Base-by-base conservation (phyloP, 345 rosid species). In the Alliaria petiolata region DNA sequence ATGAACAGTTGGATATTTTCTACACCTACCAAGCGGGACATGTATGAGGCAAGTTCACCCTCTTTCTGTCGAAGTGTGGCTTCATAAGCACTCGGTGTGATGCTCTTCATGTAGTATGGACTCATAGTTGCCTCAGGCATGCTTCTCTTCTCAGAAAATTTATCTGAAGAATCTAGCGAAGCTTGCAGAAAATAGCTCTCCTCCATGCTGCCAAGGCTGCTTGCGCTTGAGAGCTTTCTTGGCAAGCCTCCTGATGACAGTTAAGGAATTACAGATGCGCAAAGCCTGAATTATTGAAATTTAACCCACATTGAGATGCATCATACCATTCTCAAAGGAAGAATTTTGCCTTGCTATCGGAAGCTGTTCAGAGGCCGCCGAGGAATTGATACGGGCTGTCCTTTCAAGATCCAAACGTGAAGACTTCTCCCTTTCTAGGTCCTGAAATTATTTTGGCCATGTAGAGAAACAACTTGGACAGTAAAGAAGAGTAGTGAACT, bases 11-110 rank as follows among this genome's bases (percentile, higher is more conserved):
- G 69, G 51, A 53, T 45, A 53, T 38, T 19, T 63, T 26, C 30
- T 26, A 61, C 13, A 26, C 79, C 47, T 84, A 95, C 99, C 98
- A 95, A 85, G 63, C 97, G 99, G 65, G 99, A 88, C 89, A 89
- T 86, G 78, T 92, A 95, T 9, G 98, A 92, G 17, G 96, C 91
- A 78, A 95, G 90, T 82, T 95, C 99, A 19, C 99, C 99, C 83
- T 95, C 99, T 85, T 95, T 95, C 82, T 92, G 99, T 56, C 96
- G 93, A 80, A 92, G 97, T 49, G 96, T 83, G 55, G 96, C 81
- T 79, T 95, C 98, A 76, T 88, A 92, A 76, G 97, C 83, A 81
- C 90, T 90, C 40, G 93, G 91, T 65, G 95, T 95, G 84, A 92
- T 86, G 84, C 95, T 92, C 85, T 89, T 95, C 92, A 92, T 83